A percentile compares a stretch with the other conserved stretches of the same genome.
These are phyloP conservation scores for Olyra latifolia DNA, from an alignment of 176 grass and related monocot species.

Conservation along the genomic window DNA sequence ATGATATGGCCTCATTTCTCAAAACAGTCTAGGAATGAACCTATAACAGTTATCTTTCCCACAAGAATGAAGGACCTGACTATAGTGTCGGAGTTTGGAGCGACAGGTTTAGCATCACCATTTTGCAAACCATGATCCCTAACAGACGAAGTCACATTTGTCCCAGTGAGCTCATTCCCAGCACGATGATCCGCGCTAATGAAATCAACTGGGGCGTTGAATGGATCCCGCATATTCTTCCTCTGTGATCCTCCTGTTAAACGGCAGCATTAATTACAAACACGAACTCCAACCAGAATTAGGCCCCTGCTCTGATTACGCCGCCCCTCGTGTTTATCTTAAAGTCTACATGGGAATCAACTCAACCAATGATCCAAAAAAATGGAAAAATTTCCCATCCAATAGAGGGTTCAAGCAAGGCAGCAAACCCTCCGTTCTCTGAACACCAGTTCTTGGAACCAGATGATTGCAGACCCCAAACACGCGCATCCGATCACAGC, in stretches of 20 bases:
- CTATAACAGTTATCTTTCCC: constrained; percentile 17
- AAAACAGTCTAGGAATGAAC: constrained; percentile 24
- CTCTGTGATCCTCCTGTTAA: constrained; percentile 24
- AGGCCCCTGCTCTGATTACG: not conserved
- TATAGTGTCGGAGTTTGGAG: constrained; percentile 52
- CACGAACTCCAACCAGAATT: not conserved
- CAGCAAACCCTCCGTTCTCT: not conserved
- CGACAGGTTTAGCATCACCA: constrained; percentile 39
- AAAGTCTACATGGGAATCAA: not conserved
- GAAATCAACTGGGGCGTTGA: constrained; percentile 44
- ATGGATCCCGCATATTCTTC: constrained; percentile 66
- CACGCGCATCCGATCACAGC: not conserved
- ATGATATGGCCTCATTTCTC: constrained; percentile 12
- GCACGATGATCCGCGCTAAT: constrained; percentile 32
- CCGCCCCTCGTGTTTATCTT: not conserved
- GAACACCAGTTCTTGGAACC: not conserved
- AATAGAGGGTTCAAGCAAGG: not conserved
- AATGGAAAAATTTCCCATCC: not conserved
- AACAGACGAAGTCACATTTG: constrained; percentile 1
- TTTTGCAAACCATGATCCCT: constrained; percentile 48
- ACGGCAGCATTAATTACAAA: no score
- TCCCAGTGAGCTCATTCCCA: constrained; percentile 36
- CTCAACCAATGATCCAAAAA: not conserved
- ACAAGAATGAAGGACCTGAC: constrained; percentile 54
- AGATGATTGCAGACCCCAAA: not conserved